Evolutionary conservation across 2,329 filamentous ascomycete species (phyloP).

Genomic region (Ilyonectria sp.): DNA sequence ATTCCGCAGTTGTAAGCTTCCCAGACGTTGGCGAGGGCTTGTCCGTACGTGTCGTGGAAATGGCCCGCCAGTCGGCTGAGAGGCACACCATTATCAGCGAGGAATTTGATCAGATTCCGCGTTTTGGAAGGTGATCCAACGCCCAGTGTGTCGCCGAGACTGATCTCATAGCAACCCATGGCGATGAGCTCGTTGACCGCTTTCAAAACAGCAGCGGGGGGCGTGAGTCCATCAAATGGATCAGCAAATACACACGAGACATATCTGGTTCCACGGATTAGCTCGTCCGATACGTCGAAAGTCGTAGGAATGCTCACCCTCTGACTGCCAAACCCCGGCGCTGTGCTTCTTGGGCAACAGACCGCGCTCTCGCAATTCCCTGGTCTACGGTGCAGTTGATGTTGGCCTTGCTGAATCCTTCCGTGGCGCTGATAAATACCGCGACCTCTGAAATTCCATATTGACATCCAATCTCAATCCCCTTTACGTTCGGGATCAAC

Average conservation of each 20-base stretch:
- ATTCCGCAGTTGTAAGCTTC: constrained; percentile 75
- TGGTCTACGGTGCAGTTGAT: constrained; percentile 72
- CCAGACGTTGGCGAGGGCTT: constrained; percentile 76
- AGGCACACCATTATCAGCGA: constrained; percentile 67
- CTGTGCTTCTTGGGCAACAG: constrained; percentile 62
- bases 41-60: constrained; percentile 82
- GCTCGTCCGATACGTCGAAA: background rate
- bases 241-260: constrained; percentile 71
- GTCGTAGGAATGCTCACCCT: constrained; percentile 49
- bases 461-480: constrained; percentile 60
- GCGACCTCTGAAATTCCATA: constrained; percentile 53
- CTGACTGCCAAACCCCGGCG: constrained; percentile 62
- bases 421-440: constrained; percentile 73
- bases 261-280: constrained; percentile 48
- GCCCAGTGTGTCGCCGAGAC: constrained; percentile 77
- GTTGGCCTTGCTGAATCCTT: constrained; percentile 71
- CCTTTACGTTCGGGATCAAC: constrained; percentile 69
- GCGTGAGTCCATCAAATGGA: constrained; percentile 60
- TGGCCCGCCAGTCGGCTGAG: constrained; percentile 72
- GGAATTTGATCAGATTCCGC: constrained; percentile 62
- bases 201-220: constrained; percentile 49
- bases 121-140: constrained; percentile 64
- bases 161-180: constrained; percentile 77
- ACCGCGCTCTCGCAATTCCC: constrained; percentile 64
- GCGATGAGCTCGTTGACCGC: constrained; percentile 65